These are phyloP conservation scores for Primulina tabacum DNA, from an alignment of 257 asterid genomes.

Conservation along the genomic window DNA sequence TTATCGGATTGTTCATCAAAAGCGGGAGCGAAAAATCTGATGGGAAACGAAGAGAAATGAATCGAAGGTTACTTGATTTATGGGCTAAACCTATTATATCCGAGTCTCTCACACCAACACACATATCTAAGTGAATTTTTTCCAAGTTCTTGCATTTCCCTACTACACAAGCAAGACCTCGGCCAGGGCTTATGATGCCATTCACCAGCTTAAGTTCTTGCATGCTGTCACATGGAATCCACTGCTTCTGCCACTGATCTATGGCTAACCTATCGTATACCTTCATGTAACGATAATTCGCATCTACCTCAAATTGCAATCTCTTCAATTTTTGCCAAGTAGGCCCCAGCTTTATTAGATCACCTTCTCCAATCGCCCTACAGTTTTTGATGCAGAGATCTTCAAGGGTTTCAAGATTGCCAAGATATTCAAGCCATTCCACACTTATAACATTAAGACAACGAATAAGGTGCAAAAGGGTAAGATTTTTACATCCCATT, in stretches of 20 bases:
- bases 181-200: constrained; percentile 69
- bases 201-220: constrained; percentile 68
- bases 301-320: constrained; percentile 78
- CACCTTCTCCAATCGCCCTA: constrained; percentile 81
- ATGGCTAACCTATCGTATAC: constrained; percentile 56
- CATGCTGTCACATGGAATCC: constrained; percentile 64
- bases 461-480: constrained; percentile 54
- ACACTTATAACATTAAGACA: constrained; percentile 58
- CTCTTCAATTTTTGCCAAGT: constrained; percentile 57
- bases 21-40: constrained; percentile 63
- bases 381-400: constrained; percentile 80
- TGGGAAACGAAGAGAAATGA: constrained; percentile 66
- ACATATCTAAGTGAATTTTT: constrained; percentile 64
- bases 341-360: constrained; percentile 61
- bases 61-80: constrained; percentile 61
- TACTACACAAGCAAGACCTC: constrained; percentile 83
- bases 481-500: constrained; percentile 61
- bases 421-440: constrained; percentile 87
- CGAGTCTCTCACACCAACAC: constrained; percentile 73
- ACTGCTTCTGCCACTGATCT: constrained; percentile 66
- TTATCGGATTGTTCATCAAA: constrained; percentile 50
- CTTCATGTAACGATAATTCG: constrained; percentile 72
- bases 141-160: constrained; percentile 68
- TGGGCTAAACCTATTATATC: constrained; percentile 64
- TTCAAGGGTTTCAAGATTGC: constrained; percentile 62